A percentile compares a stretch with the other conserved stretches of the same genome.
Conservation (phyloP, 2,329 filamentous ascomycete species). For the Aureobasidium mangrovei region DNA sequence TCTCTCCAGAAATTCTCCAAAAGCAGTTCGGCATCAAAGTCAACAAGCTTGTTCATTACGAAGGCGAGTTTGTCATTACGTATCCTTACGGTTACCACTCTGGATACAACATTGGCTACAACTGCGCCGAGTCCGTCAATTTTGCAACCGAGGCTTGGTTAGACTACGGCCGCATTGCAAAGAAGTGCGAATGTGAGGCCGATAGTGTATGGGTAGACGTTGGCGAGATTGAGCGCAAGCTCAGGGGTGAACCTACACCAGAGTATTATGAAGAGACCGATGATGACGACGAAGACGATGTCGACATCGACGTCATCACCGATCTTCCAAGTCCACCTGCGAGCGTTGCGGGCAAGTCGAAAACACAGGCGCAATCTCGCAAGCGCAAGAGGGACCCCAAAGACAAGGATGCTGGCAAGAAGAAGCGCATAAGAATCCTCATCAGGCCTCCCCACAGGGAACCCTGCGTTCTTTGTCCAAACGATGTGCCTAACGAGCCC, state of each 20-base stretch:
- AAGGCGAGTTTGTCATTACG: slow-evolving; percentile 96
- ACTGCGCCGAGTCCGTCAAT: slow-evolving; percentile 97
- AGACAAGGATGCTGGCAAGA: slow-evolving; percentile 45
- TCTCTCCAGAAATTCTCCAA: slow-evolving; percentile 80
- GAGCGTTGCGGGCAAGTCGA: slow-evolving; percentile 61
- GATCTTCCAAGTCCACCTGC: slow-evolving; percentile 72
- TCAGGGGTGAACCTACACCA: slow-evolving; percentile 73
- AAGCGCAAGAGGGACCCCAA: slow-evolving; percentile 60
- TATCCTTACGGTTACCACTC: slow-evolving; percentile 99
- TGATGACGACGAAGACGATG: slow-evolving; percentile 54
- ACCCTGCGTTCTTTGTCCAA: slow-evolving; percentile 86
- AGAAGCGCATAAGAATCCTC: slow-evolving; percentile 70
- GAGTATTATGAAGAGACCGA: slow-evolving; percentile 76
- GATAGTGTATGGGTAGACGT: slow-evolving; percentile 99
- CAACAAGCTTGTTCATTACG: slow-evolving; percentile 90
- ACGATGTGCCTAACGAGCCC: slow-evolving; percentile 72
- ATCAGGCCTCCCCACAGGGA: slow-evolving; percentile 63
- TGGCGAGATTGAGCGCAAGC: slow-evolving; percentile 86
- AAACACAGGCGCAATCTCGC: slow-evolving; percentile 32
- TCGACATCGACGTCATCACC: slow-evolving; percentile 42
- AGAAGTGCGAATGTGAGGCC: slow-evolving; percentile 92
- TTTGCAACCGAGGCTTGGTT: slow-evolving; percentile 95
- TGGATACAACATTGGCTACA: slow-evolving; percentile 95
- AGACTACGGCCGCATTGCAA: slow-evolving; percentile 87
- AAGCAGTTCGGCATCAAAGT: slow-evolving; percentile 91